phyloP scores from a whole-genome alignment of 805 yeast genomes.

The Ogataea paradorogensis region DNA sequence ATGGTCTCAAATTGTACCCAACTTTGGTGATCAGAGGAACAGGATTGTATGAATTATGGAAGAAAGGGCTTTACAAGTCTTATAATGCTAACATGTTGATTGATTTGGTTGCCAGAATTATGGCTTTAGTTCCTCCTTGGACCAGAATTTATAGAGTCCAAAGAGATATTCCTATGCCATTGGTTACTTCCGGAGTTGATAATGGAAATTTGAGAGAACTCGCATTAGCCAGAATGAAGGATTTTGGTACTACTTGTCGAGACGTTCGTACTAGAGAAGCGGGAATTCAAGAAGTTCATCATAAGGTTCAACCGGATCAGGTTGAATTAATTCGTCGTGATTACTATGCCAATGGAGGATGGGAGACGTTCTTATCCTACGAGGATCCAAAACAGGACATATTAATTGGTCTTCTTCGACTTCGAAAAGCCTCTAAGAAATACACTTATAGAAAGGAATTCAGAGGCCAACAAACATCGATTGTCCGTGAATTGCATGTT shows the following conservation, averaged over 20 bases:
- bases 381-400: conserved; percentile 98
- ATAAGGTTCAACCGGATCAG: conserved; percentile 94
- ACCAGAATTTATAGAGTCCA: conserved; percentile 97
- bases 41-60: conserved; percentile 96
- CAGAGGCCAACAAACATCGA: conserved; percentile 76
- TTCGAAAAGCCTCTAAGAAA: conserved; percentile 84
- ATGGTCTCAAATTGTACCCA: conserved; percentile 93
- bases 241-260: conserved; percentile 92
- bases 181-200: conserved; percentile 96
- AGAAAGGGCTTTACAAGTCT: conserved; percentile 89
- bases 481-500: conserved; percentile 96
- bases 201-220: conserved; percentile 94
- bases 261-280: conserved; percentile 98
- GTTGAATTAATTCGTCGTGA: conserved; percentile 94
- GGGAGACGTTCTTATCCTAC: conserved; percentile 95
- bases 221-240: conserved; percentile 96
- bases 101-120: conserved; percentile 90
- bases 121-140: conserved; percentile 99
- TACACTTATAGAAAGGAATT: conserved; percentile 91
- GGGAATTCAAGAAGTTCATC: conserved; percentile 98
- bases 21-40: conserved; percentile 97
- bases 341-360: conserved; percentile 95
- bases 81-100: conserved; percentile 92
- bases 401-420: conserved; percentile 82
- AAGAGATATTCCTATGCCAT: conserved; percentile 98